Evolutionary conservation across 768 basidiomycete species (phyloP).

Genomic region (Tylopilus intermedius): DNA sequence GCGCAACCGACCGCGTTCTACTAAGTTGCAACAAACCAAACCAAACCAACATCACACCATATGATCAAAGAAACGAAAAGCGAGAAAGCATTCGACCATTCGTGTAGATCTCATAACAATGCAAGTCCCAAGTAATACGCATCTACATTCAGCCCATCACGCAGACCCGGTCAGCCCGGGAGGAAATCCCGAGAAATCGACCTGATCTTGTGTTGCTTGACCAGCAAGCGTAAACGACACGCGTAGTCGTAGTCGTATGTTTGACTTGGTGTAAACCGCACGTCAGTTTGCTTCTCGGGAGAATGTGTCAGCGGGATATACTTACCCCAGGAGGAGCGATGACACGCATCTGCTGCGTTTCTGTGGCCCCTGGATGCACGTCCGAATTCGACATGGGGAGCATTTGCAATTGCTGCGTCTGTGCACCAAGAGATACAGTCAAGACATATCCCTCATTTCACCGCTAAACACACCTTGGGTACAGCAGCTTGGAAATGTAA

Average conservation of each 20-base stretch:
- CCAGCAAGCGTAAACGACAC: constrained; percentile 73
- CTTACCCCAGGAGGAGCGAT: constrained; percentile 83
- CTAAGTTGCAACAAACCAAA: too few species aligned
- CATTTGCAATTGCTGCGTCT: constrained; percentile 98
- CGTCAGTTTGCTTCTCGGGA: constrained; percentile 3
- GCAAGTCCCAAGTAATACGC: constrained; percentile 7
- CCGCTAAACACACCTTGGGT: constrained; percentile 61
- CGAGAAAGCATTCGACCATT: constrained; percentile 4
- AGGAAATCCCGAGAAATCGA: constrained; percentile 91
- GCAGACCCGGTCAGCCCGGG: constrained; percentile 55
- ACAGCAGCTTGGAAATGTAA: constrained; percentile 97
- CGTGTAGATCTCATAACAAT: constrained; percentile 22
- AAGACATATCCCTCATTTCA: neutral
- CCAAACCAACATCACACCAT: too few species aligned
- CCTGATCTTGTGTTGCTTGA: constrained; percentile 79
- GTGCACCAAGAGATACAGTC: constrained; percentile 1
- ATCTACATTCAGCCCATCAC: constrained; percentile 20
- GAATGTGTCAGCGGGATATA: neutral
- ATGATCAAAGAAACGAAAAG: neutral
- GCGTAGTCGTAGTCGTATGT: constrained; percentile 78
- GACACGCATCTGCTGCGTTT: constrained; percentile 95
- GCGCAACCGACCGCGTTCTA: too few species aligned
- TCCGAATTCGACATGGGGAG: constrained; percentile 89
- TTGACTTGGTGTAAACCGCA: constrained; percentile 46
- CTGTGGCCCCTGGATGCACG: constrained; percentile 69